Percentiles rank a stretch among this genome's conserved stretches.
Evolutionary conservation across 2,329 filamentous ascomycete species (phyloP).

Genomic region (Aspergillus clavatus): DNA sequence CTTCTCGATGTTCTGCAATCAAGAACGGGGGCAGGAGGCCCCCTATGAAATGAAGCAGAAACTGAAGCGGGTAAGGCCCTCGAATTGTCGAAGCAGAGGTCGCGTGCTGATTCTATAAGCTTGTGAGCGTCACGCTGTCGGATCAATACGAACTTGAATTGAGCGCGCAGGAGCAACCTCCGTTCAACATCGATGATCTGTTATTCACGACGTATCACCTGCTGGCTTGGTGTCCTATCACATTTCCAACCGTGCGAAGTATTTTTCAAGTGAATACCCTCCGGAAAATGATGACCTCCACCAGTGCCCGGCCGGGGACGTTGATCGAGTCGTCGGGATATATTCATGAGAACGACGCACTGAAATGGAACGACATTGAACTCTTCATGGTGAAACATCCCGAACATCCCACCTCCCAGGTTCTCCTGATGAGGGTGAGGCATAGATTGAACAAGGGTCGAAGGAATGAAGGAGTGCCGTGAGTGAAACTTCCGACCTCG

Average conservation of each 20-base stretch:
- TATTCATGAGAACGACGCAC: slow-evolving; percentile 10
- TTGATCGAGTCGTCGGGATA: slow-evolving; percentile 16
- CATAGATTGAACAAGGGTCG: slow-evolving; percentile 15
- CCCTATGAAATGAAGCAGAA: slow-evolving; percentile 7
- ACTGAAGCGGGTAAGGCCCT: slow-evolving; percentile 13
- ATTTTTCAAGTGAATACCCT: slow-evolving; percentile 15
- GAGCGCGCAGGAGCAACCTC: slow-evolving; percentile 11
- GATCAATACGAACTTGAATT: slow-evolving; percentile 14
- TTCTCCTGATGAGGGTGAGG: slow-evolving; percentile 12
- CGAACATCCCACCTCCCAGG: slow-evolving; percentile 9
- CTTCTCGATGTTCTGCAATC: too few species aligned
- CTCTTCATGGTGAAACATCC: slow-evolving; percentile 18
- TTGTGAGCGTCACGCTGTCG: slow-evolving; percentile 12
- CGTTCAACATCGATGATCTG: slow-evolving; percentile 11
- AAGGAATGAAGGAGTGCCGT: slow-evolving; percentile 12
- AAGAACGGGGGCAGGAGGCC: too few species aligned
- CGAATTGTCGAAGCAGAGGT: not conserved
- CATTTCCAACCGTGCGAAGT: slow-evolving; percentile 11
- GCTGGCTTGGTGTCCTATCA: slow-evolving; percentile 9
- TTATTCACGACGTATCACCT: slow-evolving; percentile 14
- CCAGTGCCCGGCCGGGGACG: slow-evolving; percentile 13
- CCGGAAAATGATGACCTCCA: slow-evolving; percentile 20
- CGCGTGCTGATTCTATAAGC: slow-evolving; percentile 7
- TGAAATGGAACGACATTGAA: slow-evolving; percentile 21
- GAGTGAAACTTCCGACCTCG: slow-evolving; percentile 1